Percentiles rank a stretch among this genome's conserved stretches.
phyloP scores from a whole-genome alignment of 1,284 basidiomycete genomes.

The Leccinum fallax region DNA sequence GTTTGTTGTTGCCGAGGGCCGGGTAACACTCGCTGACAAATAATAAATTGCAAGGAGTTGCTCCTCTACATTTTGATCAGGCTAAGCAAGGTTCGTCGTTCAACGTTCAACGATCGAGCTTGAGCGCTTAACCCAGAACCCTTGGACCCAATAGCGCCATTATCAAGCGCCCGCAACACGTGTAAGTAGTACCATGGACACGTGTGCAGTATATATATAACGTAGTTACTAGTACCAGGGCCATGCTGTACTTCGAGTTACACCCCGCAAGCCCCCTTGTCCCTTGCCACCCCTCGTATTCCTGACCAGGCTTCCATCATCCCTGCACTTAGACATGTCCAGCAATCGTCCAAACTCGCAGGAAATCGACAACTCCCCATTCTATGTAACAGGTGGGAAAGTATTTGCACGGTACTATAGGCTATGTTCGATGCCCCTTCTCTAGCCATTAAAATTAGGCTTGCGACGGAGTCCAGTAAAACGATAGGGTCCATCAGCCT shows the following conservation, averaged over 20 bases:
- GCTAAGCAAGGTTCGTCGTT: too few species aligned
- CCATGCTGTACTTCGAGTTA: too few species aligned
- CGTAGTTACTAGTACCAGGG: not conserved
- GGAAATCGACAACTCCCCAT: not conserved
- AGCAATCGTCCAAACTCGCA: not conserved
- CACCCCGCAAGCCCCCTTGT: not conserved
- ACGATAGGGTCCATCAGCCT: not conserved
- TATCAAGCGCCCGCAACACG: not conserved
- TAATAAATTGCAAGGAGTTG: too few species aligned
- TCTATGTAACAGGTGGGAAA: conserved; percentile 12
- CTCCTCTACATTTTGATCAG: not conserved
- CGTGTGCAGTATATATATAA: not conserved
- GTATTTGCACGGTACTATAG: not conserved
- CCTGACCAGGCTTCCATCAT: not conserved
- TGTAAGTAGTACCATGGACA: not conserved
- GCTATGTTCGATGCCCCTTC: not conserved
- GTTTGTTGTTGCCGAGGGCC: too few species aligned
- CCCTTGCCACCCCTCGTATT: not conserved
- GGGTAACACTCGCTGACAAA: too few species aligned
- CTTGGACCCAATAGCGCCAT: not conserved
- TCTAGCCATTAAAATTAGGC: too few species aligned
- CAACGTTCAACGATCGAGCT: too few species aligned
- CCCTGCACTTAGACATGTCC: conserved; percentile 5
- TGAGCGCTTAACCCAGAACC: too few species aligned
- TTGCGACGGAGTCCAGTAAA: too few species aligned